Base-by-base conservation (phyloP, 495 filamentous ascomycete species). In the Copromyces sp. region DNA sequence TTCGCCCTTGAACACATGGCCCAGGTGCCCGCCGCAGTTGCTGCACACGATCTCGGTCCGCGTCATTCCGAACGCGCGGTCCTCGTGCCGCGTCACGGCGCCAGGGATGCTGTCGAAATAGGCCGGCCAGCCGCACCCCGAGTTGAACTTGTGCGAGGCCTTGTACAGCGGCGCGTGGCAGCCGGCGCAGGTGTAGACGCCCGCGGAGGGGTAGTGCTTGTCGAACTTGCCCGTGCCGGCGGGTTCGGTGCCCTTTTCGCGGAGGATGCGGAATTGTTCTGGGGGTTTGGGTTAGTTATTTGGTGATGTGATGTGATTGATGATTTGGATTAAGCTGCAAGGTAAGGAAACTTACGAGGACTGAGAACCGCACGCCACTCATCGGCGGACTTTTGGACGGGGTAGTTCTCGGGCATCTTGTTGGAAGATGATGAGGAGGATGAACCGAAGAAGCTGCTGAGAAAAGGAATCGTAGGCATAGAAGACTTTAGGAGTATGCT, bases 1-100 rank as follows among this genome's bases (percentile, higher is more conserved):
- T 81, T 99, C 95, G 9, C 95, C 95, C 85, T 97, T 96, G 78
- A 99, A 99, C 42, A 98, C 94, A 85, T 99, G 95, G 35, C 95
- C 95, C 70, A 99, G 81, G 85, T 99, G 95, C 4, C 95, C 95
- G 5, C 95, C 95, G 77, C 95, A 99, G 81, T 94, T 95, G 70
- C 86, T 86, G 83, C 95, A 99, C 59, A 94, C 90, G 78, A 99
- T 98, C 86, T 99, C 95, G 65, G 89, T 97, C 71, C 95, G 85
- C 75, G 85, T 80, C 93, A 97, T 97, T 39, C 95, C 95, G 71
- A 92, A 88, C 0, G 89, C 83, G 70, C 81, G 84, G 80, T 99
- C 95, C 72, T 88, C 88, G 78, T 94, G 90, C 71, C 94, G 83
- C 39, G 85, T 92, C 44, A 99, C 93, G 1, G 95, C 95, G 1